Evolutionary conservation across 768 basidiomycete genomes (phyloP).

Genomic region (Panaeolus cyanescens): DNA sequence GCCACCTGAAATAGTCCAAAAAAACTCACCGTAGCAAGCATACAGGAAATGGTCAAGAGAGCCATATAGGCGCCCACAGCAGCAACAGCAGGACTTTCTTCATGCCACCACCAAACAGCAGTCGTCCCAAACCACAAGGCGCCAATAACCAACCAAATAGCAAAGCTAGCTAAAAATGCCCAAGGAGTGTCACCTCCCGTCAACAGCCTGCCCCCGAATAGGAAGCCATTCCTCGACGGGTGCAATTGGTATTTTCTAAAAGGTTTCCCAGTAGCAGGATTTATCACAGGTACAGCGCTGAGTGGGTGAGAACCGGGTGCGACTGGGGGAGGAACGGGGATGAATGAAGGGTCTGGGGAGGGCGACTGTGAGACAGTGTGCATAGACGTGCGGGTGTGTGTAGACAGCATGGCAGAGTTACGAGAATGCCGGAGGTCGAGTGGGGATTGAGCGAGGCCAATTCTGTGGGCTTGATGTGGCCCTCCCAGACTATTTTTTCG

Average conservation of each 20-base stretch:
- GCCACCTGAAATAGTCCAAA: slow-evolving; percentile 3
- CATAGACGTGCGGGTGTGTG: slow-evolving; percentile 9
- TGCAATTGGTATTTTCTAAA: slow-evolving; percentile 64
- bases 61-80: slow-evolving; percentile 51
- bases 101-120: slow-evolving; percentile 85
- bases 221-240: slow-evolving; percentile 77
- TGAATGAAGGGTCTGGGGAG: slow-evolving; percentile 37
- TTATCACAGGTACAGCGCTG: slow-evolving; percentile 36
- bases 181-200: slow-evolving; percentile 86
- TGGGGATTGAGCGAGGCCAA: slow-evolving; percentile 9
- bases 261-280: slow-evolving; percentile 38
- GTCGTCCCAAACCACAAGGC: slow-evolving; percentile 90
- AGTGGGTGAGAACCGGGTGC: slow-evolving; percentile 26
- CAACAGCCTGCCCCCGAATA: slow-evolving; percentile 68
- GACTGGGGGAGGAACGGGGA: slow-evolving; percentile 26
- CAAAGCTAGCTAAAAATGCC: slow-evolving; percentile 73
- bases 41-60: slow-evolving; percentile 69
- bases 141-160: slow-evolving; percentile 63
- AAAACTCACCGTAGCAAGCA: slow-evolving; percentile 72
- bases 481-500: slow-evolving; percentile 4
- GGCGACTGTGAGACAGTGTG: slow-evolving; percentile 26
- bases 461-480: slow-evolving; percentile 3
- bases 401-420: slow-evolving; percentile 16
- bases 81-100: slow-evolving; percentile 72
- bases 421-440: slow-evolving; percentile 13